Evolutionary conservation across 2,329 filamentous ascomycete genomes (phyloP), one percentile per base, ranked within the genome.

Genomic region (Paracamarosporium sp.): DNA sequence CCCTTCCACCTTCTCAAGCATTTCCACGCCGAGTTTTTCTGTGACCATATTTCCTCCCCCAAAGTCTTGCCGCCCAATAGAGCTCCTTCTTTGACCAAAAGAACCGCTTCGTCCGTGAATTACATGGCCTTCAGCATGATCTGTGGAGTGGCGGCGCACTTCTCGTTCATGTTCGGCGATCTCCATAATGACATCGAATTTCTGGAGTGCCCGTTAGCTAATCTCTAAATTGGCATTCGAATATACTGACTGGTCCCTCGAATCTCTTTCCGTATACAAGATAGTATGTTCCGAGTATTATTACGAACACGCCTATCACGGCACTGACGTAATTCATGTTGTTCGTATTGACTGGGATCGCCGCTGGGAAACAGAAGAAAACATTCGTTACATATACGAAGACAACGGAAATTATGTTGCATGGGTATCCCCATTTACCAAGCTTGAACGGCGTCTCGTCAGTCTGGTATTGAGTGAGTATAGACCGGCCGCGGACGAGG

Each of bases 311-410:
- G 3, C 51, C 57, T 13, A 62, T 50, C 1, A 60, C 54, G 36
- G 54, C 54, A 38, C 28, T 36, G 8, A 57, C 60, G 13, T 62
- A 60, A 24, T 57, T 62, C 56, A 62, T 64, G 12, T 35, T 55
- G n/a, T 57, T 45, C 17, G 45, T 44, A 22, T 31, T 24, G 12
- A 50, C 41, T 3, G 55, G 58, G 11, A 63, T 17, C 15, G 50
- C 53, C 4, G 33, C 46, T 6, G 55, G 60, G 45, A 60, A 61
- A 40, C 54, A 61, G 36, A 61, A 60, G 25, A 63, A 58, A 35
- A 58, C 57, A 4, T 47, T 57, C 28, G 60, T 63, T 3, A 61
- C 53, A 13, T 28, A 20, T 3, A 59, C 59, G 31, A 56, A 59
- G 24, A 59, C 25, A 13, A 55, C 44, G n/a, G 45, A 46, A 9